Base-by-base conservation (phyloP, 192 early-diverging fungal genomes). In the Umbelopsis vinacea region DNA sequence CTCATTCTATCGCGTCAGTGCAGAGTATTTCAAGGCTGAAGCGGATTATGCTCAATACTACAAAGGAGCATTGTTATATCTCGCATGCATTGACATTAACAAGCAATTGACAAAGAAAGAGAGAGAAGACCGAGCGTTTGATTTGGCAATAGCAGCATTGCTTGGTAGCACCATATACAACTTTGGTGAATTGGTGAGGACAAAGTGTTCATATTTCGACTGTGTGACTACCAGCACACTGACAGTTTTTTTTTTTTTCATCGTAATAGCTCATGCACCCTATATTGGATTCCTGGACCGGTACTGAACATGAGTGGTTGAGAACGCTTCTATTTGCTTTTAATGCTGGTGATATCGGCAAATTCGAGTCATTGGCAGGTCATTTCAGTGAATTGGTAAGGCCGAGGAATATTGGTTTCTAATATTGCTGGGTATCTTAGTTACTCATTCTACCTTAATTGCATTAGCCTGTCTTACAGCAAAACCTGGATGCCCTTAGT, bases 21-120 rank as follows among this genome's bases (percentile, higher is more conserved):
- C 98, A 5, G 96, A 98, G 68, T 99, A 93, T 82, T 95, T 96
- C 84, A 99, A 99, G 89, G 94, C 94, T 47, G 95, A 96, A 79
- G 92, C 92, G 0, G 87, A 88, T 21, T 98, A 95, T 81, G 93
- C 92, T 15, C 88, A 96, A 75, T 99, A 96, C 76, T 99, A 98
- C 81, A 95, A 96, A 84, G 94, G 91, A 71, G 95, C 98, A 2
- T 81, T 99, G 57, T 84, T 99, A 45, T 97, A 91, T 80, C 80
- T 99, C 46, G 96, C 97, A 0, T 99, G 96, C 46, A 89, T 98
- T 17, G 85, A 92, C 40, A 74, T 99, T 52, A 89, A 96, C 70
- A 94, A 95, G 40, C 57, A 63, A 19, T 74, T 99, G 52, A 81
- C 87, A 15, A 22, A 45, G 0, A 84, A 83, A 22, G 97, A 99